Base-by-base conservation (phyloP, 2,329 filamentous ascomycete species). In the Hypoxylon sp. region DNA sequence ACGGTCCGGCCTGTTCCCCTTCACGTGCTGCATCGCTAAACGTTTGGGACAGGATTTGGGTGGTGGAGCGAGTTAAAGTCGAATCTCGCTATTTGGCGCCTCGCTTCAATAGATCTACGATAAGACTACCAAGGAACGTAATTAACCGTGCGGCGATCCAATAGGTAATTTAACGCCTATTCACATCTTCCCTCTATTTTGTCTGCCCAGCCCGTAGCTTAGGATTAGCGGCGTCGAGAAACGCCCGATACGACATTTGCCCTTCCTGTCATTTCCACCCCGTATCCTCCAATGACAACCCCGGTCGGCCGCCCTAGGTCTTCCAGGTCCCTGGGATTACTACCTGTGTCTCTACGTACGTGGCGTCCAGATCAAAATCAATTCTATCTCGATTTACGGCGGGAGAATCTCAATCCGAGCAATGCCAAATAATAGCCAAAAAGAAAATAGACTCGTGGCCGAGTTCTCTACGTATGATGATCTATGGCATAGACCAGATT, bases 191-290 rank as follows among this genome's bases (percentile, higher is more conserved):
- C 17, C 39, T 60, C 54, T 48, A 15, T 52, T 58, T 31, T n/a
- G 17, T 37, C 21, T 29, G 51, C 62, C 35, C 48, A 60, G 48
- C 35, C 35, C 50, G 15, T 39, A 47, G 44, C 35, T 59, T 32
- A 66, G 31, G 42, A 39, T 58, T 65, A 65, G 61, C 64, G 64
- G 61, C 24, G 50, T 59, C 21, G 50, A 62, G 62, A 56, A 68
- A 68, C 54, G 57, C 56, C 31, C 53, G 65, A 65, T 70, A 70
- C 68, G 50, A 70, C 65, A 62, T 65, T 59, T 68, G 42, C 61
- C 62, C n/a, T 70, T 70, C 65, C 65, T 70, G 65, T 65, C 65
- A 70, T 70, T 70, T 70, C 29, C 32, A 60, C 60, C 17, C 44
- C 31, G 27, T 57, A 27, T 58, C 58, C 39, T 44, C 65, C 54